Evolutionary conservation across 495 filamentous ascomycete genomes (phyloP).

Genomic region (Jackrogersella minutella): DNA sequence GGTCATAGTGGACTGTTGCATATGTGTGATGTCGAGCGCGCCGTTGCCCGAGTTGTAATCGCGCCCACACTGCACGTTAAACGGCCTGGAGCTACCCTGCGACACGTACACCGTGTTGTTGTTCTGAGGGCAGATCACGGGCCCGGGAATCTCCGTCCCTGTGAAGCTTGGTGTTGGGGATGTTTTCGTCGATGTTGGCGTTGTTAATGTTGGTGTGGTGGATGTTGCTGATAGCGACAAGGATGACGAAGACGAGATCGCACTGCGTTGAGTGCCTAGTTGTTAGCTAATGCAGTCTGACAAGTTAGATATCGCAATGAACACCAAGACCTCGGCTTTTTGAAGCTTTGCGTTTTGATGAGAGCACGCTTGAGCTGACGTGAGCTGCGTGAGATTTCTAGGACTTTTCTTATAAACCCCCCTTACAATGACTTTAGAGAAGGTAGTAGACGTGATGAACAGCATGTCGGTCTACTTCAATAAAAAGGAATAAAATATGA

Average conservation of each 20-base stretch:
- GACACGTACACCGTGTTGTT: slow-evolving; percentile 49
- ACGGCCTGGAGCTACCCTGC: slow-evolving; percentile 22
- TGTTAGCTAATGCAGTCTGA: slow-evolving; percentile 13
- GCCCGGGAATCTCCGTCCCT: background rate
- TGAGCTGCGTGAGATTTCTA: slow-evolving; percentile 2
- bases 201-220: slow-evolving; percentile 14
- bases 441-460: background rate
- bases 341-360: background rate
- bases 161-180: slow-evolving; percentile 32
- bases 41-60: slow-evolving; percentile 46
- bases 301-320: background rate
- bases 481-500: too few relatives aligned
- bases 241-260: slow-evolving; percentile 4
- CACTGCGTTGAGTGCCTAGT: background rate
- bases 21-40: slow-evolving; percentile 40
- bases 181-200: slow-evolving; percentile 5
- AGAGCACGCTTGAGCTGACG: slow-evolving; percentile 11
- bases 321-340: background rate
- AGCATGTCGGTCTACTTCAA: too few relatives aligned
- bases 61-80: slow-evolving; percentile 47
- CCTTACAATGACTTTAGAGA: too few relatives aligned
- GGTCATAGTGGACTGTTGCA: slow-evolving; percentile 28
- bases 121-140: slow-evolving; percentile 42
- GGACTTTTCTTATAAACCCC: background rate
- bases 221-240: background rate